Conservation (phyloP, 1,284 basidiomycete species). For the Cryptococcus jaspeensis region DNA sequence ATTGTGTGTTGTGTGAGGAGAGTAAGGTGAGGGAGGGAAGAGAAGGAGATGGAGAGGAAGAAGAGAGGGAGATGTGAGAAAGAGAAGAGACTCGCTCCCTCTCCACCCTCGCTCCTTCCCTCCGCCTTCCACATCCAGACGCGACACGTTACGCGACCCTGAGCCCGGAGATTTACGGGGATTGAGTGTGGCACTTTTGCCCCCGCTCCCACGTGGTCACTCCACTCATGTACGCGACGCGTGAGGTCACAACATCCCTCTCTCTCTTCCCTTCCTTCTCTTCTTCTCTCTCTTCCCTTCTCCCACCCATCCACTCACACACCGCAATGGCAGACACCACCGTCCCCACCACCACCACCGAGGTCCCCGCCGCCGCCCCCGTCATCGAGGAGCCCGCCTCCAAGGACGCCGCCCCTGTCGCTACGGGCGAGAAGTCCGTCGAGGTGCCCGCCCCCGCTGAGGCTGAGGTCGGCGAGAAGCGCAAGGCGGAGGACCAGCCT, state of each 20-base stretch:
- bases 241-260: not conserved
- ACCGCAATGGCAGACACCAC: constrained; percentile 17
- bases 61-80: constrained; percentile 1
- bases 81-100: not conserved
- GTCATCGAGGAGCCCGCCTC: constrained; percentile 3
- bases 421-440: constrained; percentile 11
- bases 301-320: not conserved
- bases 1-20: constrained; percentile 8
- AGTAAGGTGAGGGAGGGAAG: not conserved
- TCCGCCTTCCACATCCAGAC: no score
- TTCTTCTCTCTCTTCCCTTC: not conserved
- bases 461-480: constrained; percentile 24
- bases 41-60: not conserved
- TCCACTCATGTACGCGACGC: not conserved
- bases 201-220: not conserved
- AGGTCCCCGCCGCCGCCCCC: constrained; percentile 6
- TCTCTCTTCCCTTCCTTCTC: not conserved
- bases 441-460: constrained; percentile 22
- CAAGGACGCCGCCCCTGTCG: constrained; percentile 7
- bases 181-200: not conserved
- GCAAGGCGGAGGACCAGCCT: constrained; percentile 29
- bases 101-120: not conserved
- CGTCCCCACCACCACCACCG: not conserved
- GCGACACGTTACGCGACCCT: no score
- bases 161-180: not conserved